phyloP scores from a whole-genome alignment of 345 rosid species.

The Draba incana region DNA sequence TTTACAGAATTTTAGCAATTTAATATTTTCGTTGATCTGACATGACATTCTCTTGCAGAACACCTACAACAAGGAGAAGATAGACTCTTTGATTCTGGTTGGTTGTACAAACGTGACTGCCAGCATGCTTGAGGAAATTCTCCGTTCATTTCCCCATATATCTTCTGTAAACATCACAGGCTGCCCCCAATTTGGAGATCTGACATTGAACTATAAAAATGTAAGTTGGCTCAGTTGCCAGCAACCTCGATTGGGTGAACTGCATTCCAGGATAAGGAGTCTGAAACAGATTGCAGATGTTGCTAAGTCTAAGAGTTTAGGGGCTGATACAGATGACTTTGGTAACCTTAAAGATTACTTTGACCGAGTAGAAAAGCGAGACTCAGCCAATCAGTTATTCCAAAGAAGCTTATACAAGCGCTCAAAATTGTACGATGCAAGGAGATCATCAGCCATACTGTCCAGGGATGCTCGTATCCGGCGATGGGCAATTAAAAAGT shows the following conservation, averaged over 20 bases:
- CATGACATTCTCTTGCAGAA: slow-evolving; percentile 64
- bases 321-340: slow-evolving; percentile 72
- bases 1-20: slow-evolving; percentile 17
- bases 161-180: slow-evolving; percentile 82
- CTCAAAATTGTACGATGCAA: slow-evolving; percentile 91
- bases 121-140: slow-evolving; percentile 63
- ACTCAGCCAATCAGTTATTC: slow-evolving; percentile 82
- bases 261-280: slow-evolving; percentile 60
- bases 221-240: slow-evolving; percentile 67
- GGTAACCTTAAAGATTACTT: slow-evolving; percentile 94
- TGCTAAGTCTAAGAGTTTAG: slow-evolving; percentile 51
- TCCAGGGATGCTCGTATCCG: slow-evolving; percentile 98
- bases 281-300: slow-evolving; percentile 66
- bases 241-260: slow-evolving; percentile 49
- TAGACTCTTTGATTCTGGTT: slow-evolving; percentile 66
- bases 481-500: slow-evolving; percentile 90
- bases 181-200: slow-evolving; percentile 79
- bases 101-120: slow-evolving; percentile 84
- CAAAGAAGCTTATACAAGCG: slow-evolving; percentile 89
- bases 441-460: slow-evolving; percentile 82
- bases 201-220: slow-evolving; percentile 58
- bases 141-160: slow-evolving; percentile 63
- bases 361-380: slow-evolving; percentile 91
- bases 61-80: slow-evolving; percentile 72
- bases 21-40: slow-evolving; percentile 20